Base-by-base conservation (phyloP, 805 yeast species). In the Starmera quercuum region DNA sequence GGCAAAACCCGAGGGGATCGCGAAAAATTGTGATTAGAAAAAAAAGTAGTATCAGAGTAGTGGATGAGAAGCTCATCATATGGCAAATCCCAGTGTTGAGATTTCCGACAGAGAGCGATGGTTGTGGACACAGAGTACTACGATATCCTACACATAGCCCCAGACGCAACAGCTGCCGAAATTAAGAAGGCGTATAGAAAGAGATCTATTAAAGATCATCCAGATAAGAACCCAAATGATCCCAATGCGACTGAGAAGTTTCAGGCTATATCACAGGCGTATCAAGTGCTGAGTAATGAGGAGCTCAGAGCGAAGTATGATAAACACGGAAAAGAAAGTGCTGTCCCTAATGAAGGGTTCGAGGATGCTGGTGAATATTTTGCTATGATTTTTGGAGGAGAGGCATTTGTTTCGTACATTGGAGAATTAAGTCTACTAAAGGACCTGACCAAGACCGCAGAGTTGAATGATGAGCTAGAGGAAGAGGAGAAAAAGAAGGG, bases 371-470 rank as follows among this genome's bases (percentile, higher is more conserved):
- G 73, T 27, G 86, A 79, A 49, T 76, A 78, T 46, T 80, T 79
- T 53, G 66, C 79, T 4, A 69, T 69, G 62, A 78, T 80, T 38
- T 79, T 87, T 58, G 96, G 96, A 29, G 96, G 96, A 31, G 95
- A 83, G 36, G 94, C 92, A 2, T 87, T 88, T 58, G 71, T 66
- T 22, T 78, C 80, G 31, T 80, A 87, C 69, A 84, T 90, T 47
- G 98, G 98, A 5, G 95, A 92, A 54, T 61, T 87, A 40, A 73
- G 87, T 20, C 66, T 88, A 54, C 58, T 92, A 51, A 76, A 75
- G 47, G 94, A 87, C 46, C 61, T 92, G 53, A 71, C 81, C 26
- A 78, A 80, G 53, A 63, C 73, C 30, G 70, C 72, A 39, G 77
- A 73, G 37, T 50, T 73, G 36, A 64, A 61, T 24, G 66, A 68